These are phyloP conservation scores for Candida silvatica DNA, from an alignment of 805 yeast species.

Conservation along the genomic window DNA sequence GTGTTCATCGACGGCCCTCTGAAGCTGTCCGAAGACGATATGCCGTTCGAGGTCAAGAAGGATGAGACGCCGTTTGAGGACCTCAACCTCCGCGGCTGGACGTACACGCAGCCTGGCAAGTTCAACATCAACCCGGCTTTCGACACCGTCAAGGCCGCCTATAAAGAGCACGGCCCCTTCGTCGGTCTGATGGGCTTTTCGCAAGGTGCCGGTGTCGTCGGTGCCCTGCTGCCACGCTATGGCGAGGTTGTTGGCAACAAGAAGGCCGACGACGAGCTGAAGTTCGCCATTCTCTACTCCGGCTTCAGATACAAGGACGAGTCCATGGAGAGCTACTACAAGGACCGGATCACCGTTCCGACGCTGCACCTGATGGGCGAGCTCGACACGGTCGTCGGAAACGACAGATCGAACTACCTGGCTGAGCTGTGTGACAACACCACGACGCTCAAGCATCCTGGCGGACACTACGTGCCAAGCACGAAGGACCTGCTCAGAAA, in stretches of 20 bases:
- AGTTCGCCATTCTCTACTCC: conserved; percentile 70
- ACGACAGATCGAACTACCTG: conserved; percentile 56
- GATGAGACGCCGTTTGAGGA: conserved; percentile 29
- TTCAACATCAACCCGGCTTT: conserved; percentile 32
- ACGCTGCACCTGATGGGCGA: conserved; percentile 82
- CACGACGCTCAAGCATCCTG: conserved; percentile 67
- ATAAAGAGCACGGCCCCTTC: conserved; percentile 66
- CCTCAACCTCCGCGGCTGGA: conserved; percentile 56
- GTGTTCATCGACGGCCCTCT: conserved; percentile 78
- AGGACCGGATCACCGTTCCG: conserved; percentile 21
- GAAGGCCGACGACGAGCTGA: conserved; percentile 35
- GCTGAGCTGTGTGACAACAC: conserved; percentile 46
- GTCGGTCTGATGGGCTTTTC: conserved; percentile 87
- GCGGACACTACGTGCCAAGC: conserved; percentile 95
- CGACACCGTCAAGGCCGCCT: conserved; percentile 38
- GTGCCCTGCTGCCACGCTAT: conserved; percentile 55
- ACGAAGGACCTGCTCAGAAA: conserved; percentile 39
- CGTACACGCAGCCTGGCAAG: conserved; percentile 36
- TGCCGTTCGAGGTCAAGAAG: conserved; percentile 54
- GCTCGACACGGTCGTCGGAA: conserved; percentile 77
- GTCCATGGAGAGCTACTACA: conserved; percentile 21
- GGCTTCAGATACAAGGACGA: conserved; percentile 36
- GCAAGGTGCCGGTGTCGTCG: conserved; percentile 89
- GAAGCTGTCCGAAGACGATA: conserved; percentile 52
- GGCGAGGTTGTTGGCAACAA: conserved; percentile 40